These are phyloP conservation scores for Globisporangium sylvaticum DNA, from an alignment of 352 stramenopile species.

Conservation along the genomic window DNA sequence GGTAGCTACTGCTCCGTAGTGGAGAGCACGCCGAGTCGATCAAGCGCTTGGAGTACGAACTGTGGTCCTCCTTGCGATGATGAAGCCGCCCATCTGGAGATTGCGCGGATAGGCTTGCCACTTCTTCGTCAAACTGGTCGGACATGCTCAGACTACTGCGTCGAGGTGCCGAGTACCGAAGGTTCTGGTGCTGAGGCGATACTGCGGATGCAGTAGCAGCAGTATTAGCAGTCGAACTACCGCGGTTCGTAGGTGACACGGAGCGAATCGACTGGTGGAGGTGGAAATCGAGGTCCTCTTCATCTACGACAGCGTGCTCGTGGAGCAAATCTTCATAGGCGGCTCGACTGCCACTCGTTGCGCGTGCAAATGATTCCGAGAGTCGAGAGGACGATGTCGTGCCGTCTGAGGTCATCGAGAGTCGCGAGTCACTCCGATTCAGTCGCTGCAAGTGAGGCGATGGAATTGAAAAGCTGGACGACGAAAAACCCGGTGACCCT, in stretches of 20 bases:
- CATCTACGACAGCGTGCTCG: not conserved
- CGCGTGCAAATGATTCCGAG: not conserved
- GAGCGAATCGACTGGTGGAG: constrained; percentile 4
- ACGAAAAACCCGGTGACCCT: not conserved
- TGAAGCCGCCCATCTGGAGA: not conserved
- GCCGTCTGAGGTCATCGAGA: not conserved
- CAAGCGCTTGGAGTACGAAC: constrained; percentile 7
- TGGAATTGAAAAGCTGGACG: not conserved
- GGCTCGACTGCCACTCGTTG: not conserved
- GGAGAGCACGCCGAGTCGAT: constrained; percentile 30
- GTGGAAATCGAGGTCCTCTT: constrained; percentile 1
- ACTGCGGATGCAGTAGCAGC: not conserved
- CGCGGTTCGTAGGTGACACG: not conserved
- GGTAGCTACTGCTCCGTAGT: constrained; percentile 7
- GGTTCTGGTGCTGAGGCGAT: constrained; percentile 6
- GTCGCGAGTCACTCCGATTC: not conserved
- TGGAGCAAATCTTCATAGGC: not conserved
- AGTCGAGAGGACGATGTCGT: not conserved
- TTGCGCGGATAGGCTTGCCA: not conserved
- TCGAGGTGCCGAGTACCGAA: constrained; percentile 1
- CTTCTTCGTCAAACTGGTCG: constrained; percentile 5
- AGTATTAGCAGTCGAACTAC: not conserved
- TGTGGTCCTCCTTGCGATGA: not conserved
- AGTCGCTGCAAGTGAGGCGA: not conserved
- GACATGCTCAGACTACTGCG: not conserved